These are phyloP conservation scores for Tolypocladium sp. DNA, from an alignment of 2,329 filamentous ascomycete genomes.

Conservation along the genomic window DNA sequence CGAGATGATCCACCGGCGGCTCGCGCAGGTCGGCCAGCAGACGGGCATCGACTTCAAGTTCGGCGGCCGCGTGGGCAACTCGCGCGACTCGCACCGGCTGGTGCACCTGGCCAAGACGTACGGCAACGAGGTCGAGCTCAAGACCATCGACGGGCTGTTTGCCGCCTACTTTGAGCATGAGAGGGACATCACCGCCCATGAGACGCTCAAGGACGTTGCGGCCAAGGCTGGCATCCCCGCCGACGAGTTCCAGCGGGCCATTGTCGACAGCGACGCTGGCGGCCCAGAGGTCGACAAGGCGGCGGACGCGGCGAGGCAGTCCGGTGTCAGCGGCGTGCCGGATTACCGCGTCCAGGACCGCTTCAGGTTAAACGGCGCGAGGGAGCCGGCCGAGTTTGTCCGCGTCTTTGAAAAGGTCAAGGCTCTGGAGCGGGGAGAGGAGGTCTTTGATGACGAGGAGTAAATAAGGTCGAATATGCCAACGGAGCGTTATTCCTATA, in stretches of 20 bases:
- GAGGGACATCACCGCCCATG: slow-evolving; percentile 30
- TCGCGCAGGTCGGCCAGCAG: slow-evolving; percentile 19
- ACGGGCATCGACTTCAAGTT: slow-evolving; percentile 39
- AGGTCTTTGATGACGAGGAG: not conserved
- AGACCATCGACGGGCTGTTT: slow-evolving; percentile 39
- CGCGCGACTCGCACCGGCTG: slow-evolving; percentile 37
- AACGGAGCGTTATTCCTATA: not conserved
- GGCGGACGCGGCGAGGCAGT: slow-evolving; percentile 14
- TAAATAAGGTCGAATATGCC: not conserved
- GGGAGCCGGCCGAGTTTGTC: slow-evolving; percentile 56
- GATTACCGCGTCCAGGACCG: slow-evolving; percentile 62
- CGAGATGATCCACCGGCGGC: slow-evolving; percentile 18
- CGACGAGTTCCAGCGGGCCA: slow-evolving; percentile 23
- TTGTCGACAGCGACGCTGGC: slow-evolving; percentile 39
- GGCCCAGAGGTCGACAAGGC: slow-evolving; percentile 23
- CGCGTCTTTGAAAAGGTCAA: slow-evolving; percentile 53
- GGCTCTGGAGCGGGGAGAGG: slow-evolving; percentile 10
- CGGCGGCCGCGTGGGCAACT: slow-evolving; percentile 36
- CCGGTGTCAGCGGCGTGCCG: slow-evolving; percentile 55
- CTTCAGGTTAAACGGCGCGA: slow-evolving; percentile 60
- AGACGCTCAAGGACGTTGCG: slow-evolving; percentile 25
- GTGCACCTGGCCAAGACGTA: slow-evolving; percentile 40
- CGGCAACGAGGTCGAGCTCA: slow-evolving; percentile 42
- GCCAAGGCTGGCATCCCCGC: slow-evolving; percentile 35
- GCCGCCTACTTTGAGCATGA: slow-evolving; percentile 32